Evolutionary conservation across 768 basidiomycete species (phyloP).

Genomic region (Phlebiopsis flavidoalba): DNA sequence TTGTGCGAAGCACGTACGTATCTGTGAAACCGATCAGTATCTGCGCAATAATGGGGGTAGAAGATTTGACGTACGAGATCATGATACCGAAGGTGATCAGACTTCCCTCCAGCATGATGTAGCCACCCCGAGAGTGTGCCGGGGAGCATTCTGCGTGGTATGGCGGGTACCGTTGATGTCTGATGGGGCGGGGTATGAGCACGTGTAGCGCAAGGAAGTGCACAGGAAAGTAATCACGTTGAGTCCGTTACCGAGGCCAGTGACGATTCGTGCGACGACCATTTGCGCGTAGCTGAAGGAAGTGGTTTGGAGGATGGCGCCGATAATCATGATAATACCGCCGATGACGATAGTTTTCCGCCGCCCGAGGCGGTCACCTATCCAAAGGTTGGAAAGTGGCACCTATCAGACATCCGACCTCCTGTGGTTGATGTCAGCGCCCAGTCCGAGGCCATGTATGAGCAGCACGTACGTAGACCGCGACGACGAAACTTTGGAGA

Average conservation of each 20-base stretch:
- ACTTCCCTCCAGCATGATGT: slow-evolving; percentile 64
- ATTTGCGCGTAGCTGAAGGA: slow-evolving; percentile 57
- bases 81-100: slow-evolving; percentile 61
- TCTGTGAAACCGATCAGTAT: slow-evolving; percentile 6
- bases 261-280: slow-evolving; percentile 54
- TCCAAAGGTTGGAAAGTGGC: slow-evolving; percentile 58
- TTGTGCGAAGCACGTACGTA: slow-evolving; percentile 16
- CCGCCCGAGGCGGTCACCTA: slow-evolving; percentile 56
- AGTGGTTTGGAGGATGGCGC: slow-evolving; percentile 54
- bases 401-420: slow-evolving; percentile 61
- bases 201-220: neutral
- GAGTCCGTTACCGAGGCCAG: slow-evolving; percentile 62
- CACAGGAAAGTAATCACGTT: slow-evolving; percentile 33
- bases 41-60: neutral
- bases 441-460: neutral
- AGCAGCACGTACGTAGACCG: slow-evolving; percentile 43
- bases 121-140: slow-evolving; percentile 50
- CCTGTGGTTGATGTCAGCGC: slow-evolving; percentile 28
- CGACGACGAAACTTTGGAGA: slow-evolving; percentile 54
- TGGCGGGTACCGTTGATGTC: slow-evolving; percentile 60
- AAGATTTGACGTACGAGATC: slow-evolving; percentile 42
- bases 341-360: slow-evolving; percentile 54
- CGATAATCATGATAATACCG: slow-evolving; percentile 54
- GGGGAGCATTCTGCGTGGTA: slow-evolving; percentile 67
- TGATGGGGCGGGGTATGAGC: slow-evolving; percentile 16